Evolutionary conservation across 2,329 filamentous ascomycete genomes (phyloP), one percentile per base, ranked within the genome.

Genomic region (Xylariaceae sp.): DNA sequence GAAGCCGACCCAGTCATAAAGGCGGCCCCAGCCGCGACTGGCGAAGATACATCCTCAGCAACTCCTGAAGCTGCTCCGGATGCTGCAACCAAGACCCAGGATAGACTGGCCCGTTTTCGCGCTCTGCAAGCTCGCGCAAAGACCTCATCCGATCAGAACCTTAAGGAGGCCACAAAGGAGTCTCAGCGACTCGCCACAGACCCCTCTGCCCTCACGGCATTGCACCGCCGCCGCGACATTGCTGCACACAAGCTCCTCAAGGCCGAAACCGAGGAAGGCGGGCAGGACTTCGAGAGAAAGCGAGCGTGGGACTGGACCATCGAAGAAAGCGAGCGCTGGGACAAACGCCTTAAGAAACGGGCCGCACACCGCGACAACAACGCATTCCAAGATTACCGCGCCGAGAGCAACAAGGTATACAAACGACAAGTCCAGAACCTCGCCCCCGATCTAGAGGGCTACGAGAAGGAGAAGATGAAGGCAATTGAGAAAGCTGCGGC

Each of bases 241-340:
- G 93, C 94, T 17, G 86, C 88, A 6, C 90, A 97, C 70, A 99
- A 97, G 67, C 83, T 99, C 0, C 80, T 97, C 41, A 96, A 96
- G 75, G 90, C 91, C 4, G 91, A 97, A 64, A 86, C 91, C 1
- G 89, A 92, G 69, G 90, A 89, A 16, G 77, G 80, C 0, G 91
- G 91, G 33, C 90, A 89, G 50, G 94, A 97, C 70, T 99, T 97
- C 66, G 94, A 99, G 78, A 89, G 94, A 60, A 97, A 97, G 74
- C 86, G 94, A 39, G 94, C 94, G 1, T 99, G 94, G 94, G 94
- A 97, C 74, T 99, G 94, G 89, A 99, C 94, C 1, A 77, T 93
- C 6, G 94, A 99, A 59, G 94, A 99, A 73, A 89, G 85, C 62
- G 94, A 97, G 74, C 84, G 82, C 60, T 99, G 94, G 94, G 94